Evolutionary conservation across 352 stramenopile species (phyloP), one percentile per base, ranked within the genome.

Genomic region (Phytophthora lateralis): DNA sequence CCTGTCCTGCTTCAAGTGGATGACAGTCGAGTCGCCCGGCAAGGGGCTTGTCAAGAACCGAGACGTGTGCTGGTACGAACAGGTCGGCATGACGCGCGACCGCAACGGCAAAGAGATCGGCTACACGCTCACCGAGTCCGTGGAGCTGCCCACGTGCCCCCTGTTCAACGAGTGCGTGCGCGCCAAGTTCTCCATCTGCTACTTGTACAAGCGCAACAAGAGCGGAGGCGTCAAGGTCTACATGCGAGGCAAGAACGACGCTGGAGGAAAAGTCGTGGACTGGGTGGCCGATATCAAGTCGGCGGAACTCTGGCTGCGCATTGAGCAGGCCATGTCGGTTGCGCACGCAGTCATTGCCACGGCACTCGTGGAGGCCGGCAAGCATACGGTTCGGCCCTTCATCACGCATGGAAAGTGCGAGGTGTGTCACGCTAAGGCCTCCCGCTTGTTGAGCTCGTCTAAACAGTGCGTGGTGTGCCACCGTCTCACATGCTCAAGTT

Each of bases 1-100:
- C 58, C 87, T 84, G 52, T 82, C 80, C 7, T 85, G 83, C 32
- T 91, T 92, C 72, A 92, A 92, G 68, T 92, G 83, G 83, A 90
- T 89, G 79, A 90, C 79, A 6, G 81, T 90, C 48, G 69, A 82
- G 51, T 89, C 75, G 0, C 83, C 79, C 0, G 79, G 80, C 34
- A 89, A 90, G 41, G 78, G 83, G 4, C 55, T 92, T 44, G 78
- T 92, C 15, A 89, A 90, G 71, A 89, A 90, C 59, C 77, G 83
- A 47, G 83, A 92, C 56, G 78, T 89, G 17, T 92, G 83, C 66
- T 92, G 78, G 76, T 92, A 89, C 57, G 80, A 92, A 63, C 83
- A 92, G 57, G 73, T 83, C 7, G 83, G 83, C 4, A 66, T 90
- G 54, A 88, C 76, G 27, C 65, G 61, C 15, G 79, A 90, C 62